Conservation (phyloP, 2,329 filamentous ascomycete genomes). For the Cryphonectria parasitica region DNA sequence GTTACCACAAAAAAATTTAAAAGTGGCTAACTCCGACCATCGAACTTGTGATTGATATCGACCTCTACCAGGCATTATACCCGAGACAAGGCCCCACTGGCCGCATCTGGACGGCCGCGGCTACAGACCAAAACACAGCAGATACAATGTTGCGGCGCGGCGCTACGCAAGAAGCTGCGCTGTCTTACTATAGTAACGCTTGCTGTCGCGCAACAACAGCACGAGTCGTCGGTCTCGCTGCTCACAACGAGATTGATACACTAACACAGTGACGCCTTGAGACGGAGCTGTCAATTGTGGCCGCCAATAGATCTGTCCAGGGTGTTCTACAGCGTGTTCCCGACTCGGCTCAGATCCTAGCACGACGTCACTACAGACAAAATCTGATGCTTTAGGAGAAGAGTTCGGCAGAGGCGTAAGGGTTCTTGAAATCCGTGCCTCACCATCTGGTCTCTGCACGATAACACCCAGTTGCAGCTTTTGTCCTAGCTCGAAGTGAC, state of each 20-base stretch:
- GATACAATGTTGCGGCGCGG: neutral
- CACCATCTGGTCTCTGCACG: constrained; percentile 1
- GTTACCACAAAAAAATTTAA: neutral
- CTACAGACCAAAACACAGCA: neutral
- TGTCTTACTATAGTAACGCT: neutral
- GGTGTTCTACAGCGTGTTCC: constrained; percentile 8
- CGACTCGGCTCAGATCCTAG: constrained; percentile 14
- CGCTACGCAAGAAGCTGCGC: constrained; percentile 2
- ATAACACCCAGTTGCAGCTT: constrained; percentile 11
- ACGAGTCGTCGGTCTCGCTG: neutral
- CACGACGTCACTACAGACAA: constrained; percentile 9
- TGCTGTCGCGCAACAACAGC: neutral
- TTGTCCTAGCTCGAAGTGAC: constrained; percentile 2
- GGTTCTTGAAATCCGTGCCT: neutral
- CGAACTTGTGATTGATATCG: neutral
- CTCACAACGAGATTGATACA: constrained; percentile 13
- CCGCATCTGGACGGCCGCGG: constrained; percentile 4
- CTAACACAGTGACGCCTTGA: constrained; percentile 8
- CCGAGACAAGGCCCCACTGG: constrained; percentile 12
- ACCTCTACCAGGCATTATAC: neutral
- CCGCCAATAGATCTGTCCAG: constrained; percentile 8
- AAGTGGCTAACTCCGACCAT: neutral
- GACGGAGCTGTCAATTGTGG: constrained; percentile 17
- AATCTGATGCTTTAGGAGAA: neutral
- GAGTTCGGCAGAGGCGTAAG: neutral